phyloP scores from a whole-genome alignment of 805 yeast genomes.

The Candida germanica region DNA sequence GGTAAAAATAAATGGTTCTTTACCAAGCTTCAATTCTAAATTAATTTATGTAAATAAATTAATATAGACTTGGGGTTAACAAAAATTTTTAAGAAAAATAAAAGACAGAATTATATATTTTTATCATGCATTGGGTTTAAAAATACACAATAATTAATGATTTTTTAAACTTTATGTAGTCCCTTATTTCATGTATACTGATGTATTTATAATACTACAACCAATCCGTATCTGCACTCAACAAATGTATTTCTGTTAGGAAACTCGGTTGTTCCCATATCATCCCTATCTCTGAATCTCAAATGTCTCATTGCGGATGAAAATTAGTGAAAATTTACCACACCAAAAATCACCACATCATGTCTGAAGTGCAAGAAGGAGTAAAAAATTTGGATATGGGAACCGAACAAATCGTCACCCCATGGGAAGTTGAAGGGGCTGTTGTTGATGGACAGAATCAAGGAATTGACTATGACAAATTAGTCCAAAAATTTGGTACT shows the following conservation, averaged over 20 bases:
- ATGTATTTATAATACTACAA: conserved; percentile 15
- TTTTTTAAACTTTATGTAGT: conserved; percentile 12
- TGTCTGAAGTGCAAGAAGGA: conserved; percentile 7
- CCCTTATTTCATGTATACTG: conserved; percentile 15
- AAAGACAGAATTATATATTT: conserved; percentile 7
- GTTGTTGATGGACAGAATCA: conserved; percentile 92
- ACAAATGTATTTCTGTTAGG: no score
- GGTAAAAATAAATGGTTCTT: conserved; percentile 99
- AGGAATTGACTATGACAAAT: conserved; percentile 87
- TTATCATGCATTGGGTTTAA: conserved; percentile 22
- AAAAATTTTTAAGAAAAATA: conserved; percentile 3
- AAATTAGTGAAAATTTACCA: background rate
- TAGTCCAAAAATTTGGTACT: conserved; percentile 87
- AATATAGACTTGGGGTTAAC: conserved; percentile 7
- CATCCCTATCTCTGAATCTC: no score
- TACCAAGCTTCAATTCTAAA: conserved; percentile 92
- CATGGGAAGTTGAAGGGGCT: conserved; percentile 99
- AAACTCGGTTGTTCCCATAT: no score
- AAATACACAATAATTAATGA: conserved; percentile 20
- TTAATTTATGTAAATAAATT: no score
- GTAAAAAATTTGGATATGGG: conserved; percentile 10
- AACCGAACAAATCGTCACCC: conserved; percentile 56
- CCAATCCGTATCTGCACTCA: conserved; percentile 3
- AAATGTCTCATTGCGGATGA: no score
- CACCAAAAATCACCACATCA: background rate